A percentile compares a stretch with the other conserved stretches of the same genome.
Evolutionary conservation across 768 basidiomycete genomes (phyloP).

Genomic region (Peribolospora baueri): DNA sequence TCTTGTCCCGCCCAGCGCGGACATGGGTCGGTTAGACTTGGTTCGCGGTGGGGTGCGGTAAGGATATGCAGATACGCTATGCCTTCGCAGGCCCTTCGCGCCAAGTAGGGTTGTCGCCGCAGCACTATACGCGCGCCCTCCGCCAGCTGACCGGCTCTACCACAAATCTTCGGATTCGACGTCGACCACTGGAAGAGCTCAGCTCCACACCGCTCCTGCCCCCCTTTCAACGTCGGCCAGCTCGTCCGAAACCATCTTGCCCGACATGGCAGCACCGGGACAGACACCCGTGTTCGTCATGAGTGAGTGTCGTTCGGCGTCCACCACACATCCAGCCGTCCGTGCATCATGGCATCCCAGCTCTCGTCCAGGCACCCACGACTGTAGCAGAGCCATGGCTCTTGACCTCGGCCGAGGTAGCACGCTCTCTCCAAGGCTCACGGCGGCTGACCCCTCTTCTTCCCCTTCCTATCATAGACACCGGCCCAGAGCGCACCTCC

Average conservation of each 20-base stretch:
- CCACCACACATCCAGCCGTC: neutral
- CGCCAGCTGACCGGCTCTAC: no score
- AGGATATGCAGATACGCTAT: no score
- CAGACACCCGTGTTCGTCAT: constrained; percentile 16
- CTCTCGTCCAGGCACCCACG: constrained; percentile 1
- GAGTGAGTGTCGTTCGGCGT: constrained; percentile 13
- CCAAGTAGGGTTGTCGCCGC: no score
- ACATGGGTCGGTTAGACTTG: no score
- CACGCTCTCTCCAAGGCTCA: neutral
- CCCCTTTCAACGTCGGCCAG: no score
- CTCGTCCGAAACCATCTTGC: neutral
- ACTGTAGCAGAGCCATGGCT: constrained; percentile 4
- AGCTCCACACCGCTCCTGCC: no score
- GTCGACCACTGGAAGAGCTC: no score
- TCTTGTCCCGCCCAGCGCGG: no score
- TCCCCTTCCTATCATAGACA: constrained; percentile 29
- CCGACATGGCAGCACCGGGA: neutral
- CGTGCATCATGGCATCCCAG: neutral
- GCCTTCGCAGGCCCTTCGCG: no score
- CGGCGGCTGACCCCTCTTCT: neutral
- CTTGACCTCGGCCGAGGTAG: neutral
- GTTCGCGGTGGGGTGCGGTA: no score
- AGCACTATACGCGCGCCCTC: no score
- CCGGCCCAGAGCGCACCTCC: constrained; percentile 76
- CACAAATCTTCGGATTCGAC: no score